These are phyloP conservation scores for Cladosporium oxysporum DNA, from an alignment of 2,329 filamentous ascomycete genomes.

Conservation along the genomic window DNA sequence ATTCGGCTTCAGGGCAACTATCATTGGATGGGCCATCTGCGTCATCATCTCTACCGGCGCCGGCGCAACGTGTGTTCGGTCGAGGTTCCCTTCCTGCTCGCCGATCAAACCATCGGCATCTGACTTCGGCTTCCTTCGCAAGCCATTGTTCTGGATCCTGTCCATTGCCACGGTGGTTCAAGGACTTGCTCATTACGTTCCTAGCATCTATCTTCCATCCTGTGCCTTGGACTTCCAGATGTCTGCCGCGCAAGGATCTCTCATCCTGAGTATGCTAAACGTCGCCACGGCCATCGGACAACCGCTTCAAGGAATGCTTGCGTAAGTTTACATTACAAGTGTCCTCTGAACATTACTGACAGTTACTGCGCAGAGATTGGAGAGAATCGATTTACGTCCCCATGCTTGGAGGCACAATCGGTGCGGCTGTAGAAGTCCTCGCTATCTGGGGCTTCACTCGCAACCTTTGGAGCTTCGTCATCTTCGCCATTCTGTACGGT, in stretches of 20 bases:
- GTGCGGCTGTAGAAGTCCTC: background rate
- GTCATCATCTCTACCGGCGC: background rate
- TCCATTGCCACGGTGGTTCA: background rate
- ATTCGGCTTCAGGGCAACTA: background rate
- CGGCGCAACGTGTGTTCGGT: background rate
- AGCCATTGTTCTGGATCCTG: background rate
- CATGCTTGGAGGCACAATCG: background rate
- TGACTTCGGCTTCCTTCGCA: background rate
- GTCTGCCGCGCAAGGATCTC: background rate
- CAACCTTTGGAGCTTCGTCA: background rate
- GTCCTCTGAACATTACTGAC: background rate
- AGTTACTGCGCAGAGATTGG: background rate
- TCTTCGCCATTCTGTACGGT: background rate
- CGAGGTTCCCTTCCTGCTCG: background rate
- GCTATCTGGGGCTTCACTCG: background rate
- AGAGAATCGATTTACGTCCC: background rate
- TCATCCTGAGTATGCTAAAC: background rate
- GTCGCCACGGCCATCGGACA: background rate
- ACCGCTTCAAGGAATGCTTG: background rate
- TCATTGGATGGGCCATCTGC: background rate
- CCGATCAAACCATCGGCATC: background rate
- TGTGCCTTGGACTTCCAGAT: background rate
- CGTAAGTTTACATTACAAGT: background rate
- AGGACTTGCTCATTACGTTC: background rate
- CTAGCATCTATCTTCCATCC: slow-evolving; percentile 1